Evolutionary conservation across 345 rosid species (phyloP), one percentile per base, ranked within the genome.

Genomic region (Alliaria petiolata): DNA sequence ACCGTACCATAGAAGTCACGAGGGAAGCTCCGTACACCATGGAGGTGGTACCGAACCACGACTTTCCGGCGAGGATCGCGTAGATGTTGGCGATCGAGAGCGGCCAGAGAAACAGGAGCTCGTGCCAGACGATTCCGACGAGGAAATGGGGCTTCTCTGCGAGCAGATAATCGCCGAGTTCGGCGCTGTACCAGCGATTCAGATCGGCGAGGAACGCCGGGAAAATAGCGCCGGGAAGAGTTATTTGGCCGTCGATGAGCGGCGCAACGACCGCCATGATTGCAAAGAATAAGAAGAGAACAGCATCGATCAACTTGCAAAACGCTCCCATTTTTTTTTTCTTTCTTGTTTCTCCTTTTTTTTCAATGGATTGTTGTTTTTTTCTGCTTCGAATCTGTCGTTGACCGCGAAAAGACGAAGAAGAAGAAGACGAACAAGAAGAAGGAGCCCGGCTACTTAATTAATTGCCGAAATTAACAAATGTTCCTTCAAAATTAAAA

Each of bases 121-220:
- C 91, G 8, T 79, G 71, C 96, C 90, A 85, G 2, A 84, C 65
- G 20, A 86, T 7, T 7, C 87, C 96, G 7, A 86, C 86, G 75
- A 90, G 77, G 83, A 90, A 93, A 61, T 79, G 72, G 3, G 97
- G 97, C 80, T 84, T 88, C 70, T 88, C 93, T 8, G n/a, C n/a
- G 15, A 70, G 0, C 0, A 90, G 74, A 59, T 82, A 93, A 61
- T 90, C 97, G 4, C 82, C 86, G 20, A 31, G 83, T 20, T 79
- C 76, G 13, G 45, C 39, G 51, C 16, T 15, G 75, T 86, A 88
- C 76, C 79, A 47, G 0, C 65, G 33, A 50, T 77, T 83, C 62
- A 84, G 82, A 44, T 84, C 72, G 16, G 86, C 36, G 46, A 92
- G 79, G 42, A 67, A 25, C 11, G 76, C 80, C 3, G 98, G 96